Conservation (phyloP, 2,329 filamentous ascomycete species). For the Calonectria pauciramosa region DNA sequence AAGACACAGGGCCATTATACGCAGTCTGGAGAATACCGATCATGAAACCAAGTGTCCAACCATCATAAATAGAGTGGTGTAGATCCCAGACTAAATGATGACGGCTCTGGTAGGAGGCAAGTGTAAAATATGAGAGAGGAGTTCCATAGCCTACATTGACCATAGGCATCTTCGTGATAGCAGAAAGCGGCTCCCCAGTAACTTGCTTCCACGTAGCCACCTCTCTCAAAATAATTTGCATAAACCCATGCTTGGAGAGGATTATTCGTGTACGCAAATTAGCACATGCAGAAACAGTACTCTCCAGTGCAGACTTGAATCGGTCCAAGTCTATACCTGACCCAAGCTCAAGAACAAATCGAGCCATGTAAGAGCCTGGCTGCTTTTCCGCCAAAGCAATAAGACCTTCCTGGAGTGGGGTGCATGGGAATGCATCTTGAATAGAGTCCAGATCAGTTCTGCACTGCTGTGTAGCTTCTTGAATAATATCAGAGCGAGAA, state of each 20-base stretch:
- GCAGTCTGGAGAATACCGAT: background rate
- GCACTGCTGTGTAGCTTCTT: background rate
- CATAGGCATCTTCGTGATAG: conserved; percentile 1
- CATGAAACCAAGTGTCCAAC: conserved; percentile 1
- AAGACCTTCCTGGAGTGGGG: conserved; percentile 13
- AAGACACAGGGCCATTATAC: background rate
- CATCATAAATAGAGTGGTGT: conserved; percentile 11
- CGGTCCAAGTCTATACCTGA: background rate
- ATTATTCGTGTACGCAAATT: conserved; percentile 5
- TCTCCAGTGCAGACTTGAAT: background rate
- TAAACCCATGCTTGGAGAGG: background rate
- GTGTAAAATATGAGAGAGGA: conserved; percentile 12
- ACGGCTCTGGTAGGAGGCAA: background rate
- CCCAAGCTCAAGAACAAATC: background rate
- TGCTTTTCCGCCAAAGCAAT: conserved; percentile 2
- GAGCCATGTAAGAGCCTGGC: conserved; percentile 8
- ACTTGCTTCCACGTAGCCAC: background rate
- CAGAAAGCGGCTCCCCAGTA: background rate
- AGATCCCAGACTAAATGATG: conserved; percentile 2
- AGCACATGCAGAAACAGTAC: background rate
- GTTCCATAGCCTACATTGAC: conserved; percentile 2
- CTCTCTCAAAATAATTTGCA: conserved; percentile 3
- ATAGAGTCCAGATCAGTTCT: background rate
- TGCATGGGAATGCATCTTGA: conserved; percentile 4
- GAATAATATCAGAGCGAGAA: background rate